These are phyloP conservation scores for Schizophyllum amplum DNA, from an alignment of 1,284 basidiomycete genomes.

Conservation along the genomic window DNA sequence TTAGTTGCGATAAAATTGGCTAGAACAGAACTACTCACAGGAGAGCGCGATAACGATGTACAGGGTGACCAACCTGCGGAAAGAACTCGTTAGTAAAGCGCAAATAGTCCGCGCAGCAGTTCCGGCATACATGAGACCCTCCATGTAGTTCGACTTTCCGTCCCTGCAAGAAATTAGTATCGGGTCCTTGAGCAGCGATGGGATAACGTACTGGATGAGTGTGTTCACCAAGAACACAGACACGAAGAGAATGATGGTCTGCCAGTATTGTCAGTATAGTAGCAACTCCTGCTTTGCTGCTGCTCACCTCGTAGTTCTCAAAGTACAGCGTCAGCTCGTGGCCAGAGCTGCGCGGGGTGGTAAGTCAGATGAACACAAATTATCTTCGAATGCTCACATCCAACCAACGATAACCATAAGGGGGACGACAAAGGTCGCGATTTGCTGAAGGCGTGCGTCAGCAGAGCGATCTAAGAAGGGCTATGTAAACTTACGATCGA, in stretches of 20 bases:
- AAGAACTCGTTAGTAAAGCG: too few species aligned
- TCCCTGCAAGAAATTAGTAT: constrained; percentile 37
- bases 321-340: constrained; percentile 83
- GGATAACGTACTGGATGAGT: constrained; percentile 54
- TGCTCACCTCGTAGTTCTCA: constrained; percentile 62
- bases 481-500: constrained; percentile 57
- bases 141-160: constrained; percentile 83
- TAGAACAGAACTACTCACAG: constrained; percentile 25
- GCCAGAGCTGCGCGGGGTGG: constrained; percentile 26
- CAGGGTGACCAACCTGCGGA: constrained; percentile 47
- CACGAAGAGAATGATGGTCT: constrained; percentile 81
- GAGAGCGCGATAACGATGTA: constrained; percentile 58
- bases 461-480: constrained; percentile 1
- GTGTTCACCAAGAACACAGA: constrained; percentile 80
- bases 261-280: constrained; percentile 1
- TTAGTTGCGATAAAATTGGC: constrained; percentile 1
- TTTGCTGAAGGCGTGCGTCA: constrained; percentile 50
- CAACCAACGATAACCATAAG: constrained; percentile 79
- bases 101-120: too few species aligned
- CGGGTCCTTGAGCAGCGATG: constrained; percentile 1
- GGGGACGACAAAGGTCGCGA: constrained; percentile 82
- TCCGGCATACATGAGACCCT: constrained; percentile 82
- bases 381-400: constrained; percentile 40
- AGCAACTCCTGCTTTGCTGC: constrained; percentile 6
- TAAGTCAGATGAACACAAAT: constrained; percentile 5